Evolutionary conservation across 2,329 filamentous ascomycete genomes (phyloP).

Genomic region (Aspergillus ochraceus): DNA sequence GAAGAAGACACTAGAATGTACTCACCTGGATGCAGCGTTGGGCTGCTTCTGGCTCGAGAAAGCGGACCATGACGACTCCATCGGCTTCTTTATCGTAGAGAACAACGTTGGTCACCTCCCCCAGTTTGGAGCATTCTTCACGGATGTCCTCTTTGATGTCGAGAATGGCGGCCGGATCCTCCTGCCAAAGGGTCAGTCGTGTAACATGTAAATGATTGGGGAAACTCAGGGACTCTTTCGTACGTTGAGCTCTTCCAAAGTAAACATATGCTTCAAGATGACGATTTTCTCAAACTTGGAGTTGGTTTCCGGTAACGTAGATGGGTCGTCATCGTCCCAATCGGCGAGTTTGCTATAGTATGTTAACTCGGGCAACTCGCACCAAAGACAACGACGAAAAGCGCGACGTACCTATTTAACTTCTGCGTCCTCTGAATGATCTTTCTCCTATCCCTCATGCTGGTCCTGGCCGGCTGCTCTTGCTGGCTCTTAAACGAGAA

Average conservation of each 20-base stretch:
- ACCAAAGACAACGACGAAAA: too few relatives aligned
- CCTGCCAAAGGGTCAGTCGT: constrained; percentile 39
- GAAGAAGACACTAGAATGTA: neutral
- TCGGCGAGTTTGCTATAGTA: constrained; percentile 75
- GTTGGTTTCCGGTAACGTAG: constrained; percentile 55
- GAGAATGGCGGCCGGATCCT: constrained; percentile 77
- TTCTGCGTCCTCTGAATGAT: constrained; percentile 90
- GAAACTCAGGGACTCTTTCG: constrained; percentile 1
- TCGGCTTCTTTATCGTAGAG: constrained; percentile 84
- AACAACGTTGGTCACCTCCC: constrained; percentile 85
- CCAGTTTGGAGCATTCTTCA: constrained; percentile 83
- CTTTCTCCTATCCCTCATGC: constrained; percentile 75
- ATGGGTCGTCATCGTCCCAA: constrained; percentile 88
- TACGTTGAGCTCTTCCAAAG: constrained; percentile 72
- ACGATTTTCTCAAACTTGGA: constrained; percentile 75
- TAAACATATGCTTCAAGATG: constrained; percentile 92
- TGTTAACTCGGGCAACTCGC: neutral
- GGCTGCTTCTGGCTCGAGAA: constrained; percentile 70
- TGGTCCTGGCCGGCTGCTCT: constrained; percentile 57
- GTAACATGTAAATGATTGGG: neutral
- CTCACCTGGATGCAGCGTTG: constrained; percentile 63
- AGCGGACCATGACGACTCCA: constrained; percentile 83
- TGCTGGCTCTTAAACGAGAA: constrained; percentile 87
- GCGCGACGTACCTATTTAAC: constrained; percentile 60
- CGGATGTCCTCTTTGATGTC: constrained; percentile 95